These are phyloP conservation scores for Aspergillus sclerotiicarbonarius DNA, from an alignment of 495 filamentous ascomycete species.

Conservation along the genomic window DNA sequence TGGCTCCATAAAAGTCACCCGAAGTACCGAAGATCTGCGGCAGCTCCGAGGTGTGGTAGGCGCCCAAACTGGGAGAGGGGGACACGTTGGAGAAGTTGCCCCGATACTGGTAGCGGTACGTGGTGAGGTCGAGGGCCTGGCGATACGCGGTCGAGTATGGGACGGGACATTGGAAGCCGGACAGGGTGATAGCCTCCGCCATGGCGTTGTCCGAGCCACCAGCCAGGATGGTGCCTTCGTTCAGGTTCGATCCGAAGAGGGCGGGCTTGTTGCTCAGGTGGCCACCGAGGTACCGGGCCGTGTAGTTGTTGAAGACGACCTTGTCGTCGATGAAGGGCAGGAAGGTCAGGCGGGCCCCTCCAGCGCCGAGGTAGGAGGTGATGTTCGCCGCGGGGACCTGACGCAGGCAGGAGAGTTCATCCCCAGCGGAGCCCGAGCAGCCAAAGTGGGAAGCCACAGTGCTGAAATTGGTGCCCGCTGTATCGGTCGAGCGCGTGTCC, in stretches of 20 bases:
- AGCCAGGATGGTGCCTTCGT: not conserved
- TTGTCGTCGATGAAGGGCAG: conserved; percentile 4
- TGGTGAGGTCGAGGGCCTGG: conserved; percentile 7
- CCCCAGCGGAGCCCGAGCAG: conserved; percentile 30
- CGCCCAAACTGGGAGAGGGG: not conserved
- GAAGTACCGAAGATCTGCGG: not conserved
- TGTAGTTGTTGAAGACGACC: conserved; percentile 34
- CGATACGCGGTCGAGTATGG: conserved; percentile 8
- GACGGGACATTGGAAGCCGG: not conserved
- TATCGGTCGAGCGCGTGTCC: not conserved
- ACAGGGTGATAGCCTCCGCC: not conserved
- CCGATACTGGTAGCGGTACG: conserved; percentile 38
- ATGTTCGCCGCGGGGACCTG: conserved; percentile 27
- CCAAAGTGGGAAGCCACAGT: conserved; percentile 37
- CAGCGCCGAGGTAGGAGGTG: conserved; percentile 24
- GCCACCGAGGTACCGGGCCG: conserved; percentile 15
- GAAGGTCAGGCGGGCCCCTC: not conserved
- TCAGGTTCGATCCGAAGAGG: conserved; percentile 14
- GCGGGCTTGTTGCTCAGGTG: conserved; percentile 24
- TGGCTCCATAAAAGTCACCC: not conserved
- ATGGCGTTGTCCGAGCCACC: not conserved
- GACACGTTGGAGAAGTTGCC: conserved; percentile 23
- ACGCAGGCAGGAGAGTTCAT: conserved; percentile 41
- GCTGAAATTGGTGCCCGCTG: conserved; percentile 28
- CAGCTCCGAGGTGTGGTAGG: not conserved